phyloP scores from a whole-genome alignment of 176 grass and related monocot species.

The Hsuehochloa calcarea region DNA sequence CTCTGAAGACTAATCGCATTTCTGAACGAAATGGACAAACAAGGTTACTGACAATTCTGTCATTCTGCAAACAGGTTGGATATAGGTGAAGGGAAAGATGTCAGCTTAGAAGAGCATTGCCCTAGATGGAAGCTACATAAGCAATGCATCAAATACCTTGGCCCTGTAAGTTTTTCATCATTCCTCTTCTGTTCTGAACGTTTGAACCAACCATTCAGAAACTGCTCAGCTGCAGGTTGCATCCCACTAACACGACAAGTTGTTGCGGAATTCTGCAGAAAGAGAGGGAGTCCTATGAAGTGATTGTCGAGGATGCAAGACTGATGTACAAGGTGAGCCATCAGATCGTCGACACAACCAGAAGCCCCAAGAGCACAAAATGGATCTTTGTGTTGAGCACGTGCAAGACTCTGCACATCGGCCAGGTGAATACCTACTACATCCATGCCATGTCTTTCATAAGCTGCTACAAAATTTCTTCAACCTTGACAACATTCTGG shows the following conservation, averaged over 20 bases:
- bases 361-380: conserved; percentile 44
- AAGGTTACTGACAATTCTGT: not conserved
- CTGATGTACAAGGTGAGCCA: conserved; percentile 64
- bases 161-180: conserved; percentile 46
- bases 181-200: not conserved
- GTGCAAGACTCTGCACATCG: conserved; percentile 63
- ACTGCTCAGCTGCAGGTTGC: not conserved
- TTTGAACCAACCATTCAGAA: conserved; percentile 8
- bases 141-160: conserved; percentile 89
- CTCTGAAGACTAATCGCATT: not conserved
- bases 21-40: not conserved
- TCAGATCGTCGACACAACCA: conserved; percentile 49
- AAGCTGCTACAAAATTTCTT: not conserved
- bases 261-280: conserved; percentile 39
- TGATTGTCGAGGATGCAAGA: conserved; percentile 56
- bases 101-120: conserved; percentile 54
- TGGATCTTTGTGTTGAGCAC: conserved; percentile 94
- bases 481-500: not conserved
- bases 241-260: not conserved
- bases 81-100: conserved; percentile 79
- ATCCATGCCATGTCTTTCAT: not conserved
- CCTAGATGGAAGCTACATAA: conserved; percentile 56
- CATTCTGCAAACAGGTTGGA: conserved; percentile 47
- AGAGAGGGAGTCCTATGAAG: conserved; percentile 80
- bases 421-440: conserved; percentile 42